Base-by-base conservation (phyloP, 129 eudicot genomes). In the Artemisia annua region DNA sequence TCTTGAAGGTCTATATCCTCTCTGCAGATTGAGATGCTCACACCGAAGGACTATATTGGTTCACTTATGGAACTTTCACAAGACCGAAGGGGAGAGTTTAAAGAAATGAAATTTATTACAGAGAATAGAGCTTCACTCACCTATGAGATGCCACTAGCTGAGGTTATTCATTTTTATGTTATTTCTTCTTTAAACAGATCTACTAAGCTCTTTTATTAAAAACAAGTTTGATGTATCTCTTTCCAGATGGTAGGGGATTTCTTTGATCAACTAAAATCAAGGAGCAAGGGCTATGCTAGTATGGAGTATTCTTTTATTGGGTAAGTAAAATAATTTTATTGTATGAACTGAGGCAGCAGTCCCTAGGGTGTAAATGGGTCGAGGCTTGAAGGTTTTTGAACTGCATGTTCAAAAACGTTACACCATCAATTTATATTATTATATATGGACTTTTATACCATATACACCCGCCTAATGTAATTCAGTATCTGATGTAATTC, bases 261-360 rank as follows among this genome's bases (percentile, higher is more conserved):
- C 80, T 95, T 95, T 80, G 99, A 95, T 81, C 99, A 95, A 82
- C 93, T 95, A 48, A 95, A 95, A 81, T 95, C 99, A 67, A 90
- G 96, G 82, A 95, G 99, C 73, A 95, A 88, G 79, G 99, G 99
- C 62, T 95, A 90, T 76, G 99, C 96, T 63, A 95, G 99, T 86
- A 95, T 95, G 99, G 99, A 95, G 69, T 95, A 95, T 73, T 78
- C 91, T 35, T 86, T 95, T 81, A 71, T 85, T n/a, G 99, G 94
- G 99, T 95, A 95, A 72, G 46, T 39, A 39, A 39, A 39, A 39
- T 39, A 39, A 39, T 39, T 39, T 1, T 39, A 39, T 39, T 39
- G 46, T 39, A 39, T 7, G 46, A 39, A 2, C 46, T 39, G 46
- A 39, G 46, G 46, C 46, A 39, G 10, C 46, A 7, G 46, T 1